Conservation (phyloP, 164 flowering plant species). For the Vitis amurensis region DNA sequence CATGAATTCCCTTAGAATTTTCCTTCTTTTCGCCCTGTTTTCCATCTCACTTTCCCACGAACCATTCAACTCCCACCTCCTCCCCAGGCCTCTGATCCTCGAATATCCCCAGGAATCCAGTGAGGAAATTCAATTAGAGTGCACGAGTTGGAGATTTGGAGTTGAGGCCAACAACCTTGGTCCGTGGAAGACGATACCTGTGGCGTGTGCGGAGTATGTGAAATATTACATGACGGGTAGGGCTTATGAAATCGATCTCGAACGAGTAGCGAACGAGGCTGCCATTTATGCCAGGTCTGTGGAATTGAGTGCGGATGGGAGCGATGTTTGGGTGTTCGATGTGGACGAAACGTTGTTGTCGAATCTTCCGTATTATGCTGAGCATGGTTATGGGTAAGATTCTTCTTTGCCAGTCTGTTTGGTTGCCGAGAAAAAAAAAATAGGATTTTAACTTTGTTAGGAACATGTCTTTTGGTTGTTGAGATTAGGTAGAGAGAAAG, state of each 20-base stretch:
- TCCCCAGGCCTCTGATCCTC: constrained; percentile 66
- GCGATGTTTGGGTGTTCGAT: constrained; percentile 87
- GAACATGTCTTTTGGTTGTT: too few species aligned
- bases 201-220: constrained; percentile 68
- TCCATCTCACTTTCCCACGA: constrained; percentile 22
- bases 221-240: constrained; percentile 54
- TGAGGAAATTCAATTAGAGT: constrained; percentile 41
- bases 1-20: constrained; percentile 21
- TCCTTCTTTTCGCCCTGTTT: constrained; percentile 21
- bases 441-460: too few species aligned
- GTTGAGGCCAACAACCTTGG: constrained; percentile 77
- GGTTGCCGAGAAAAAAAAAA: constrained; percentile 1
- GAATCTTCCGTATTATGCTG: constrained; percentile 78
- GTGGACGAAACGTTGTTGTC: constrained; percentile 88
- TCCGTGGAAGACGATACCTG: constrained; percentile 81
- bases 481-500: too few species aligned
- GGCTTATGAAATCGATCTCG: constrained; percentile 60
- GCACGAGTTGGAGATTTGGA: constrained; percentile 83
- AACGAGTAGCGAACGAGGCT: constrained; percentile 68
- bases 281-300: constrained; percentile 46
- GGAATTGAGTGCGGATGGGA: constrained; percentile 58
- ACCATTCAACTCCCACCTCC: constrained; percentile 27
- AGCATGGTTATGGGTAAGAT: constrained; percentile 75
- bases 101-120: constrained; percentile 31
- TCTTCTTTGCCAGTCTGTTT: constrained; percentile 1